Base-by-base conservation (phyloP, 768 basidiomycete genomes). In the Paxillus involutus region DNA sequence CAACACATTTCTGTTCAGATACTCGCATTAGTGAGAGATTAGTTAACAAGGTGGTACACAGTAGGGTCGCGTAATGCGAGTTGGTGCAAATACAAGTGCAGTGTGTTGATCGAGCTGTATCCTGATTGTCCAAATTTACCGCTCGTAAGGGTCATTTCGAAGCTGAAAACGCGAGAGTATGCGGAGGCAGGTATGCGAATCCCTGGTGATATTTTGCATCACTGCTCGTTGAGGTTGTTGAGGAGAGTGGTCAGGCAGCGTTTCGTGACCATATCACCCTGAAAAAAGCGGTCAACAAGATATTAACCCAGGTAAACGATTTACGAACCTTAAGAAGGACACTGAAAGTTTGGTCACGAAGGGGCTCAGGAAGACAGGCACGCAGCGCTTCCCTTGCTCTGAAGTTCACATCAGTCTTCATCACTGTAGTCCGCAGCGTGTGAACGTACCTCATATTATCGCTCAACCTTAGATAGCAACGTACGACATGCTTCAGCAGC, bases 241-340 rank as follows among this genome's bases (percentile, higher is more conserved):
- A 95, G 80, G 32, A 96, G 80, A 32, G 92, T 94, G 44, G 91
- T 90, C 55, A 96, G 78, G 72, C 93, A 95, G 64, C 93, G 82
- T 76, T 95, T 96, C 26, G 97, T 99, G 60, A 98, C 97, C 87
- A 96, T 93, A 65, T 99, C 97, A 46, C 94, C 94, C 91, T 93
- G 59, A 9, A 17, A 29, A 21, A 35, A 17, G 11, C 16, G 41
- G 44, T 71, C 47, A 73, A 62, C 40, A 11, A 29, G 9, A 17
- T 16, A 6, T 41, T 12, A 35, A 3, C 35, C 32, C 14, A 33
- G 30, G 30, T 51, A 47, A 19, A 47, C 35, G 3, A 17, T 16
- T 26, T 9, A 64, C 76, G 17, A 61, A 89, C 91, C 82, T 98
- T 98, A 64, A 99, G 83, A 55, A 98, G 78, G 13, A 85, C 83